These are phyloP conservation scores for Ballota nigra DNA, from an alignment of 257 asterid species.

Conservation along the genomic window DNA sequence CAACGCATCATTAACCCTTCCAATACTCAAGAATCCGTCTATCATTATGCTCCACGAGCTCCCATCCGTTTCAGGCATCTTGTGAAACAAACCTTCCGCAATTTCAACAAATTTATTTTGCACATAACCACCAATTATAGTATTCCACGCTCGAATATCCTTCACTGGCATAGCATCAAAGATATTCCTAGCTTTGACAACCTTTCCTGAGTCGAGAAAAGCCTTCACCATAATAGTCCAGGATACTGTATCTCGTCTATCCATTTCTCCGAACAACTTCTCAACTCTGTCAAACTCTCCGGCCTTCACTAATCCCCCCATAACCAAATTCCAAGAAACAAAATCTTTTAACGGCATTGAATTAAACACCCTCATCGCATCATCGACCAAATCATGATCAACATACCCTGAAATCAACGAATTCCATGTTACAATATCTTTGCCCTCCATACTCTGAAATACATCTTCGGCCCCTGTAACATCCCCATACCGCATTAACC, in stretches of 20 bases:
- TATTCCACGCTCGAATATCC: constrained; percentile 62
- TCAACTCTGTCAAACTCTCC: constrained; percentile 41
- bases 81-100: constrained; percentile 62
- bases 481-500: constrained; percentile 53
- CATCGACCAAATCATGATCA: constrained; percentile 39
- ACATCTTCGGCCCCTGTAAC: constrained; percentile 59
- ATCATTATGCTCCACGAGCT: constrained; percentile 53
- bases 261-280: constrained; percentile 44
- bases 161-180: constrained; percentile 56
- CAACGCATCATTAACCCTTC: constrained; percentile 43
- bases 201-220: constrained; percentile 36
- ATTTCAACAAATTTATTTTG: constrained; percentile 30
- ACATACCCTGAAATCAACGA: constrained; percentile 62
- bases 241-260: constrained; percentile 43
- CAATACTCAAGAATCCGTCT: constrained; percentile 36
- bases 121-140: constrained; percentile 48
- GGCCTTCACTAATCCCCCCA: constrained; percentile 50
- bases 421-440: constrained; percentile 65
- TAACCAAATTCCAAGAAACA: constrained; percentile 63
- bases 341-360: constrained; percentile 49
- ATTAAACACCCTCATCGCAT: constrained; percentile 40
- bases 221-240: constrained; percentile 71
- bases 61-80: constrained; percentile 55
- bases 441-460: constrained; percentile 39
- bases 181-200: constrained; percentile 46